Percentiles rank a stretch among this genome's conserved stretches.
These are phyloP conservation scores for Guadua angustifolia DNA, from an alignment of 176 grass and related monocot genomes.

Conservation along the genomic window DNA sequence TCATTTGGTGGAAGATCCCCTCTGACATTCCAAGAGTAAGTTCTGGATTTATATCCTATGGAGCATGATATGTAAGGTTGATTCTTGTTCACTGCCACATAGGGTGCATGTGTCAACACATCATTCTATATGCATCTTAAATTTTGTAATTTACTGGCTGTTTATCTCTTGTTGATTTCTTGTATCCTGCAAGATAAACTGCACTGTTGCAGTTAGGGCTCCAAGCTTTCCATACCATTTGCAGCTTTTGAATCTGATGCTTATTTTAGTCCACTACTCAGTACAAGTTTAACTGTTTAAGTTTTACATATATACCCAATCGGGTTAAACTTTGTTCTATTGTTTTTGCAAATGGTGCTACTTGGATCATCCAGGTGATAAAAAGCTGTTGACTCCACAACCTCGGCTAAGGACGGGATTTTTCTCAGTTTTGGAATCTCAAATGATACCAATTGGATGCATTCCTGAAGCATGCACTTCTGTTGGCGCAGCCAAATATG, in stretches of 20 bases:
- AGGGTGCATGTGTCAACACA: background rate
- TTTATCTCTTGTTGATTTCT: background rate
- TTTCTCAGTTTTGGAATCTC: constrained; percentile 81
- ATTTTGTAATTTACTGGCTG: background rate
- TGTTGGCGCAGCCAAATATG: constrained; percentile 88
- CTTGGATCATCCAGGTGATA: constrained; percentile 58
- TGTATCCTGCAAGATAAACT: constrained; percentile 21
- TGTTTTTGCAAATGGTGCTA: constrained; percentile 6
- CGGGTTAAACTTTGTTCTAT: background rate
- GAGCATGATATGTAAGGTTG: background rate
- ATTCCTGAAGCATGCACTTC: constrained; percentile 90
- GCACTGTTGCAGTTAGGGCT: background rate
- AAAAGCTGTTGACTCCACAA: constrained; percentile 90
- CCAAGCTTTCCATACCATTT: constrained; percentile 15
- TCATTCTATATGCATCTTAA: background rate
- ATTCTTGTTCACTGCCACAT: background rate
- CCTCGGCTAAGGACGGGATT: constrained; percentile 85
- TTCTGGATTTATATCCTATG: background rate
- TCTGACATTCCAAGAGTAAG: background rate
- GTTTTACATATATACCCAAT: constrained; percentile 6
- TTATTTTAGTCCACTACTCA: constrained; percentile 2
- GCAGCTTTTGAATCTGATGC: background rate
- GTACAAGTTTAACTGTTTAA: background rate
- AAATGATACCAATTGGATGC: constrained; percentile 61
- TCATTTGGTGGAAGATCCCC: background rate